Percentiles rank a stretch among this genome's conserved stretches.
phyloP scores from a whole-genome alignment of 495 filamentous ascomycete genomes.

The Xylaria grammica region DNA sequence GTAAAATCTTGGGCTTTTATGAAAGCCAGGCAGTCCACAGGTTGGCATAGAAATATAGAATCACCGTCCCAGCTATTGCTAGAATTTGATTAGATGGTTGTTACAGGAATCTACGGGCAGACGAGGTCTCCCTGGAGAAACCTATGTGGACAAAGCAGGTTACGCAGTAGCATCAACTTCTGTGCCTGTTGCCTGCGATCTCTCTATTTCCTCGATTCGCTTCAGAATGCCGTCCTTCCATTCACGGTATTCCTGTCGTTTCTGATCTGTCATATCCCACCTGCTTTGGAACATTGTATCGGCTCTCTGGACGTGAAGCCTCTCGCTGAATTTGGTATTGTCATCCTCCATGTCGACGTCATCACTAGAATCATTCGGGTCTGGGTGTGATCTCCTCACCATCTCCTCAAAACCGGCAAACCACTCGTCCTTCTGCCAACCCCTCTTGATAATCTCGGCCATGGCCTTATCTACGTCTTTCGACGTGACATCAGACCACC shows the following conservation, averaged over 20 bases:
- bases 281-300: conserved; percentile 86
- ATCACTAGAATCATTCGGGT: conserved; percentile 21
- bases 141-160: background rate
- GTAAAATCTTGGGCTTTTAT: background rate
- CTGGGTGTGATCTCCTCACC: conserved; percentile 29
- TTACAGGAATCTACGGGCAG: background rate
- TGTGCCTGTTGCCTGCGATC: conserved; percentile 30
- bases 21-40: background rate
- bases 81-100: background rate
- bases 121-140: background rate
- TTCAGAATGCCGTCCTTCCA: conserved; percentile 76
- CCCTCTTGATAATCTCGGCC: conserved; percentile 57
- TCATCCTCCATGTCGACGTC: conserved; percentile 34
- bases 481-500: conserved; percentile 46
- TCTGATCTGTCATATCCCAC: conserved; percentile 76
- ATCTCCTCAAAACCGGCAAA: conserved; percentile 55
- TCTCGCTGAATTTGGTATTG: conserved; percentile 35
- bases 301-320: conserved; percentile 48
- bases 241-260: conserved; percentile 65
- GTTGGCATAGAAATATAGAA: background rate
- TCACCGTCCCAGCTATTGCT: background rate
- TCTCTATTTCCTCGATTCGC: conserved; percentile 58
- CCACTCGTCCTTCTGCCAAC: conserved; percentile 75
- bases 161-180: conserved; percentile 31
- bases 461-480: conserved; percentile 67